A percentile compares a stretch with the other conserved stretches of the same genome.
Conservation (phyloP, 257 asterid species). For the Plantago elongata region DNA sequence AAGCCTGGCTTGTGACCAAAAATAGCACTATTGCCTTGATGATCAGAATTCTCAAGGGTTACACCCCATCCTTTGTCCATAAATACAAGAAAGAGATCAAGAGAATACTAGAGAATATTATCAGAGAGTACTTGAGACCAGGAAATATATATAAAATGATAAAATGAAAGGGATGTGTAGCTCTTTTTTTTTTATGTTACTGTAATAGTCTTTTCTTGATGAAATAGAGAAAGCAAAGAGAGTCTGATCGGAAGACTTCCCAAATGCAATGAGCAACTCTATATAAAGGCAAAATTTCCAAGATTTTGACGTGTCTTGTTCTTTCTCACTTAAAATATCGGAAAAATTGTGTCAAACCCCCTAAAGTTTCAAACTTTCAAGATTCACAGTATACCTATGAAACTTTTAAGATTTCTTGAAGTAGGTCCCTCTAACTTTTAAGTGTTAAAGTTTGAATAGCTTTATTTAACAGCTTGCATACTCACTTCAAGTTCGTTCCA, state of each 20-base stretch:
- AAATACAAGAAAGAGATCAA: conserved; percentile 17
- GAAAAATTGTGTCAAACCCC: no score
- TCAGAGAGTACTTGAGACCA: neutral
- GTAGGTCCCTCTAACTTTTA: neutral
- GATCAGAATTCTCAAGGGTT: conserved; percentile 56
- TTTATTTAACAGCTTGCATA: no score
- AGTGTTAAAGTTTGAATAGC: neutral
- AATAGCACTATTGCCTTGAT: conserved; percentile 28
- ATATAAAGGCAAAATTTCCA: conserved; percentile 35
- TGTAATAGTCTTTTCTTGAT: neutral
- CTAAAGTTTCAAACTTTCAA: conserved; percentile 9
- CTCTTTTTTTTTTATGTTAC: neutral
- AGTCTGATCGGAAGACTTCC: conserved; percentile 47
- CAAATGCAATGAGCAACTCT: conserved; percentile 29
- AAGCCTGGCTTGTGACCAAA: conserved; percentile 45
- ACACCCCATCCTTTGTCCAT: conserved; percentile 87
- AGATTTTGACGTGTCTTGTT: conserved; percentile 7
- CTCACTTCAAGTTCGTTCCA: no score
- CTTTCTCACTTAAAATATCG: neutral
- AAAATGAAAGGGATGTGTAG: neutral
- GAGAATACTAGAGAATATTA: neutral
- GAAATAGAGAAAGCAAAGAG: conserved; percentile 20
- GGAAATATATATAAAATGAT: neutral
- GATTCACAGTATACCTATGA: conserved; percentile 16
- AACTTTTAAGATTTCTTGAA: neutral